Percentiles rank a stretch among this genome's conserved stretches.
These are phyloP conservation scores for Pyrenophora graminea DNA, from an alignment of 2,329 filamentous ascomycete species.

Conservation along the genomic window DNA sequence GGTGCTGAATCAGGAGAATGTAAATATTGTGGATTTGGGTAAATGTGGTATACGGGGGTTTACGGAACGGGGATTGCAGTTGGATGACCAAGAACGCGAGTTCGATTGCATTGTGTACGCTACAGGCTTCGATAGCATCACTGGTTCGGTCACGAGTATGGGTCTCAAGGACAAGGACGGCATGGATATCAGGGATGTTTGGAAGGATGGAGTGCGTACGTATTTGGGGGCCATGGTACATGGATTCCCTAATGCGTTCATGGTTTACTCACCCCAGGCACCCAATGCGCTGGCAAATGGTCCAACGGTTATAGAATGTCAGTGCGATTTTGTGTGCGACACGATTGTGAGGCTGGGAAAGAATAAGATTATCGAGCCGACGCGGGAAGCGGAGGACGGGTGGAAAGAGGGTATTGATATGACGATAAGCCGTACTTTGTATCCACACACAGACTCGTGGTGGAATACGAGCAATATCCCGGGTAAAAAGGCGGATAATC, in stretches of 20 bases:
- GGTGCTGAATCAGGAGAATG: constrained; percentile 49
- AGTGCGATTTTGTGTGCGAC: constrained; percentile 48
- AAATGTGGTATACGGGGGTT: constrained; percentile 50
- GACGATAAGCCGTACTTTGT: constrained; percentile 39
- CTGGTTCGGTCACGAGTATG: constrained; percentile 42
- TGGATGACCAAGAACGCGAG: constrained; percentile 54
- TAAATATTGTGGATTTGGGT: constrained; percentile 52
- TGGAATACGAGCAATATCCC: constrained; percentile 49
- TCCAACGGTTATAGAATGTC: constrained; percentile 47
- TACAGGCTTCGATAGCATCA: constrained; percentile 51
- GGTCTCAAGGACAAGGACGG: constrained; percentile 39
- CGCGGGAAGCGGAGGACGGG: constrained; percentile 44
- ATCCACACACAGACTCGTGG: constrained; percentile 48
- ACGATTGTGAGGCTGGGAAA: constrained; percentile 39
- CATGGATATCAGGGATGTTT: constrained; percentile 41
- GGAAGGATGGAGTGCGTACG: constrained; percentile 45
- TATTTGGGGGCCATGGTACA: constrained; percentile 47
- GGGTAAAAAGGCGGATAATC: constrained; percentile 48
- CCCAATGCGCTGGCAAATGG: constrained; percentile 53
- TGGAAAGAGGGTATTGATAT: constrained; percentile 46
- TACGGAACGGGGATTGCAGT: constrained; percentile 55
- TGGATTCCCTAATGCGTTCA: constrained; percentile 46
- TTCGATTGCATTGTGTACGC: constrained; percentile 59
- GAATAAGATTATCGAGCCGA: constrained; percentile 43
- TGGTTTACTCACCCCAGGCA: constrained; percentile 51